A percentile compares a stretch with the other conserved stretches of the same genome.
Evolutionary conservation across 2,329 filamentous ascomycete species (phyloP).

Genomic region (Fusarium azukiicola): DNA sequence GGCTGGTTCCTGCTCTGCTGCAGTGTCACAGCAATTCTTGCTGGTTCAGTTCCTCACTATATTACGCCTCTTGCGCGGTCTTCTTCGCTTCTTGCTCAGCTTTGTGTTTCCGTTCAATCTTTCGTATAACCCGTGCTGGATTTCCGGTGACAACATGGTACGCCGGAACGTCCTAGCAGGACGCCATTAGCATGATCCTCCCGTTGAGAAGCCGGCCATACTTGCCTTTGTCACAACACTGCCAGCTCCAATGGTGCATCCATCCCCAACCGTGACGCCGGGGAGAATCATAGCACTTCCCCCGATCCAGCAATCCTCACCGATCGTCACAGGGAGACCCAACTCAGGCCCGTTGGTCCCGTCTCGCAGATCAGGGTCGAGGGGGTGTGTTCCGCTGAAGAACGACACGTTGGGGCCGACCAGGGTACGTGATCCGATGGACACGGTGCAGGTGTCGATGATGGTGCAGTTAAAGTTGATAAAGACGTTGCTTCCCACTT

Average conservation of each 20-base stretch:
- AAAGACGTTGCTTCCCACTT: constrained; percentile 83
- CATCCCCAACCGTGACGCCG: constrained; percentile 89
- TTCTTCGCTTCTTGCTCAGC: constrained; percentile 14
- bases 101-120: constrained; percentile 38
- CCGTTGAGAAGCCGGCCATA: constrained; percentile 34
- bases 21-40: too few species aligned
- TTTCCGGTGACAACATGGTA: constrained; percentile 56
- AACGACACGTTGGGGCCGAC: constrained; percentile 90
- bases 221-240: constrained; percentile 88
- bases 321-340: constrained; percentile 87
- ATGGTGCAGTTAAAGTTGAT: constrained; percentile 88
- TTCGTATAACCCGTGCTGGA: constrained; percentile 48
- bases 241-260: constrained; percentile 88
- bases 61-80: background rate
- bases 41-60: background rate
- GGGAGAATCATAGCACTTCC: constrained; percentile 86
- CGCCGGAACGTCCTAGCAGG: constrained; percentile 55
- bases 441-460: constrained; percentile 88
- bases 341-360: constrained; percentile 88
- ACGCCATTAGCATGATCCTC: background rate
- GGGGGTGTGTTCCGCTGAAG: constrained; percentile 87
- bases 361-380: constrained; percentile 87
- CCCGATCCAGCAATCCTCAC: constrained; percentile 91
- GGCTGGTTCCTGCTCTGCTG: too few species aligned
- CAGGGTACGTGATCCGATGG: constrained; percentile 88